Evolutionary conservation across 2,329 filamentous ascomycete genomes (phyloP).

Genomic region (Aspergillus sp.): DNA sequence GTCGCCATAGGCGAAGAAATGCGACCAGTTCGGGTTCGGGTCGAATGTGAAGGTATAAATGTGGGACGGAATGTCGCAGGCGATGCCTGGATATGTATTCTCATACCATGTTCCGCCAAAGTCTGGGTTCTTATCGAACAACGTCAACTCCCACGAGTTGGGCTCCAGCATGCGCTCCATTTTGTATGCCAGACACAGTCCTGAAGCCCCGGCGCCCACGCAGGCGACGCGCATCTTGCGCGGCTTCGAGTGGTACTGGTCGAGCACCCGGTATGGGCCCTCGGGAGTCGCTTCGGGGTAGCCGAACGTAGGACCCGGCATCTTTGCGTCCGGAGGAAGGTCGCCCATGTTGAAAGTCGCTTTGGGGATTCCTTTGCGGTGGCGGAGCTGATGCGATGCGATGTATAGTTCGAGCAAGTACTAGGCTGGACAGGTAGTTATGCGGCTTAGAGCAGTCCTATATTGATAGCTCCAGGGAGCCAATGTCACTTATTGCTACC

Average conservation of each 20-base stretch:
- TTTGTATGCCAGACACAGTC: not conserved
- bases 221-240: not conserved
- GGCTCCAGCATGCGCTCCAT: not conserved
- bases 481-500: not conserved
- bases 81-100: conserved; percentile 5
- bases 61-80: conserved; percentile 10
- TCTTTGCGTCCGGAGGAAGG: not conserved
- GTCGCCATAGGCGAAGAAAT: conserved; percentile 15
- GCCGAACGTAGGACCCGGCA: not conserved
- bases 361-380: not conserved
- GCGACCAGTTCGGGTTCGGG: conserved; percentile 19
- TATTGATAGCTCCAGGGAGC: not conserved
- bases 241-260: not conserved
- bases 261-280: not conserved
- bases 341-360: not conserved
- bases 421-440: not conserved
- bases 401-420: not conserved
- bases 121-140: not conserved
- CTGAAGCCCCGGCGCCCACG: not conserved
- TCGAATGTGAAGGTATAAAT: conserved; percentile 11
- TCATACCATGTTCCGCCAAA: conserved; percentile 6
- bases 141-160: not conserved
- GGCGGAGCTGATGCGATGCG: not conserved
- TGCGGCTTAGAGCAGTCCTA: not conserved
- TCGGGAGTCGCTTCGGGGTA: not conserved